These are phyloP conservation scores for Albifimbria verrucaria DNA, from an alignment of 2,329 filamentous ascomycete species.

Conservation along the genomic window DNA sequence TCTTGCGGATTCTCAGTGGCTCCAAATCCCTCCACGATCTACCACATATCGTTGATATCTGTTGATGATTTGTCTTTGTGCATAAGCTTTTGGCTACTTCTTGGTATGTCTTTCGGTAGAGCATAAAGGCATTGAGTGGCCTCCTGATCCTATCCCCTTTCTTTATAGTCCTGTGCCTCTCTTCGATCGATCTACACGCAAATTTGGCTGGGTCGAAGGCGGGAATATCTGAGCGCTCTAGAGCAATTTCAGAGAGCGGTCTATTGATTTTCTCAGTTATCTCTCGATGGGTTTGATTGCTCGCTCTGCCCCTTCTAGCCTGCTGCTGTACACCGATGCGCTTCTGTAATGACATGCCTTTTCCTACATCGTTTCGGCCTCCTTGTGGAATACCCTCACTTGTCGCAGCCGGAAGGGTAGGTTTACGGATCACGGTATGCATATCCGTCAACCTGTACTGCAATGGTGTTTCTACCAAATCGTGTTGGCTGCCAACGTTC, in stretches of 20 bases:
- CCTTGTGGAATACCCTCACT: background rate
- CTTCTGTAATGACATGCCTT: background rate
- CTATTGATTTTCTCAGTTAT: conserved; percentile 51
- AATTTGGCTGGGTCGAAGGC: conserved; percentile 77
- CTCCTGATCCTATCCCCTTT: conserved; percentile 79
- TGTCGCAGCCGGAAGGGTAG: background rate
- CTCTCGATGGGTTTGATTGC: conserved; percentile 31
- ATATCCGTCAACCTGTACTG: too few species aligned
- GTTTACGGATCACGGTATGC: too few species aligned
- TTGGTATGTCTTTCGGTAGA: conserved; percentile 91
- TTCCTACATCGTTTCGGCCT: background rate
- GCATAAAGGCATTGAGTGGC: conserved; percentile 97
- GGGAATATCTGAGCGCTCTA: conserved; percentile 56
- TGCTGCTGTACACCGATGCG: background rate
- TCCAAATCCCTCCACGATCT: conserved; percentile 78
- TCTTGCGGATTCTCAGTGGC: conserved; percentile 64
- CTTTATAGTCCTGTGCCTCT: conserved; percentile 60
- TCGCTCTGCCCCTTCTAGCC: conserved; percentile 22
- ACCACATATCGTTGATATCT: conserved; percentile 85
- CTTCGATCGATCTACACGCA: conserved; percentile 68
- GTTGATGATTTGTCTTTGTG: conserved; percentile 86
- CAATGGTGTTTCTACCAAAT: too few species aligned
- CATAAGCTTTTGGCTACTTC: conserved; percentile 81
- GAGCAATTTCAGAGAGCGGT: conserved; percentile 70
- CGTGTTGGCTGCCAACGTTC: too few species aligned